Evolutionary conservation across 2,329 filamentous ascomycete genomes (phyloP).

Genomic region (Dothistroma septosporum): DNA sequence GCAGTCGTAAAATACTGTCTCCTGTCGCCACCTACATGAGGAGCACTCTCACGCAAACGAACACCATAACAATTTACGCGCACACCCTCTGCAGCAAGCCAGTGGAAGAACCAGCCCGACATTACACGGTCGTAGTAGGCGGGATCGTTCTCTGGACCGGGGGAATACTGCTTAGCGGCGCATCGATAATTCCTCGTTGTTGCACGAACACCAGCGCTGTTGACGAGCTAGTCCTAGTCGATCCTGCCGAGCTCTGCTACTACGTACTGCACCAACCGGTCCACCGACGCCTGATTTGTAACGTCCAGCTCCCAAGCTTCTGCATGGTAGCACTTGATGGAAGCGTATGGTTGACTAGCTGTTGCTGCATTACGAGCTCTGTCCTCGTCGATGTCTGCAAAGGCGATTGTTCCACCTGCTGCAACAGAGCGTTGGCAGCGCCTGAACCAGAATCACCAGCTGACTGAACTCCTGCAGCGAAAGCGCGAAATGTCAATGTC

Average conservation of each 20-base stretch:
- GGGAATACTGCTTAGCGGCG: neutral
- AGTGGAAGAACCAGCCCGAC: neutral
- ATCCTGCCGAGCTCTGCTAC: slow-evolving; percentile 1
- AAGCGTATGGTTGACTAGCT: neutral
- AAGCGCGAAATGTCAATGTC: neutral
- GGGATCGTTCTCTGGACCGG: slow-evolving; percentile 1
- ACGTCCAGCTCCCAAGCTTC: neutral
- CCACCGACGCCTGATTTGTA: neutral
- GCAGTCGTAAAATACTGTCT: too few relatives aligned
- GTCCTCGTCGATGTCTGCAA: slow-evolving; percentile 5
- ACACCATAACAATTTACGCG: neutral
- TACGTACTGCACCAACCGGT: neutral
- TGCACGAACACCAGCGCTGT: slow-evolving; percentile 1
- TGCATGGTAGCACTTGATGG: neutral
- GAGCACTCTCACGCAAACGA: neutral
- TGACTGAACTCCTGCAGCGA: neutral
- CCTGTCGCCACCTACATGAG: too few relatives aligned
- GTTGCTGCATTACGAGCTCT: neutral
- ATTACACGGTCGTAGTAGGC: neutral
- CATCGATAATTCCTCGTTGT: too few relatives aligned
- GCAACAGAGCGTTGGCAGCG: slow-evolving; percentile 2
- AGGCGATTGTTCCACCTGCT: slow-evolving; percentile 2
- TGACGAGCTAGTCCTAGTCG: slow-evolving; percentile 7
- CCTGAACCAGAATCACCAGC: neutral
- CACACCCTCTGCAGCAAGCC: neutral